Percentiles rank a stretch among this genome's conserved stretches.
Evolutionary conservation across 1,284 basidiomycete genomes (phyloP).

Genomic region (Baeospora myosura): DNA sequence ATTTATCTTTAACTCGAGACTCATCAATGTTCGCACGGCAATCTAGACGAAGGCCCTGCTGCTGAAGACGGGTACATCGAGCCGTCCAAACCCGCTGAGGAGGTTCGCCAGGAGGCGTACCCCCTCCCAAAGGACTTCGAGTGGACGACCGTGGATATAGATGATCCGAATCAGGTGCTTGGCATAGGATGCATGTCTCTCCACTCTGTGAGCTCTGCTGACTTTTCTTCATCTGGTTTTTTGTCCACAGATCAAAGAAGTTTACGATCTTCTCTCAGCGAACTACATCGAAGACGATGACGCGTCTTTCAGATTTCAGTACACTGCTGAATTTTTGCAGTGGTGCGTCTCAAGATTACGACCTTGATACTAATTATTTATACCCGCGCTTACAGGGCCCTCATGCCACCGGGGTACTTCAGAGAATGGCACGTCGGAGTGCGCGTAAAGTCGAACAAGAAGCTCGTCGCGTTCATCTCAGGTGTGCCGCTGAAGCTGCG

Average conservation of each 20-base stretch:
- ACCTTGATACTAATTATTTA: no score
- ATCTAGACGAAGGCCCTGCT: conserved; percentile 56
- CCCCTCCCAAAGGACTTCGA: conserved; percentile 89
- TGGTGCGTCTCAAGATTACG: conserved; percentile 61
- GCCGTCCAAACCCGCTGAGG: conserved; percentile 64
- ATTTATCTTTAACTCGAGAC: neutral
- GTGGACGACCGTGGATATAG: conserved; percentile 84
- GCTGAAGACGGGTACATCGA: conserved; percentile 87
- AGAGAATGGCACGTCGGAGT: conserved; percentile 97
- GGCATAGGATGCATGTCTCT: conserved; percentile 1
- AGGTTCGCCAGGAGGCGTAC: conserved; percentile 85
- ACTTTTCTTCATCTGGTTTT: conserved; percentile 1
- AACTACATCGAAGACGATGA: conserved; percentile 98
- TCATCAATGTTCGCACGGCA: conserved; percentile 1
- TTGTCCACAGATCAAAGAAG: conserved; percentile 76
- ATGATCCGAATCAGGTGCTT: conserved; percentile 69
- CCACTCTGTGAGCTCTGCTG: conserved; percentile 4
- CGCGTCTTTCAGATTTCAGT: conserved; percentile 93
- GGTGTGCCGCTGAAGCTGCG: conserved; percentile 83
- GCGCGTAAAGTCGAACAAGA: conserved; percentile 82
- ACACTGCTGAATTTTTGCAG: conserved; percentile 88
- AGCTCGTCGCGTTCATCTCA: conserved; percentile 98
- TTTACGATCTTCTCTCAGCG: conserved; percentile 85
- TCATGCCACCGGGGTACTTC: conserved; percentile 89
- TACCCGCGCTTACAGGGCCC: no score